Conservation (phyloP, 2,329 filamentous ascomycete species). For the Trichophyton benhamiae region DNA sequence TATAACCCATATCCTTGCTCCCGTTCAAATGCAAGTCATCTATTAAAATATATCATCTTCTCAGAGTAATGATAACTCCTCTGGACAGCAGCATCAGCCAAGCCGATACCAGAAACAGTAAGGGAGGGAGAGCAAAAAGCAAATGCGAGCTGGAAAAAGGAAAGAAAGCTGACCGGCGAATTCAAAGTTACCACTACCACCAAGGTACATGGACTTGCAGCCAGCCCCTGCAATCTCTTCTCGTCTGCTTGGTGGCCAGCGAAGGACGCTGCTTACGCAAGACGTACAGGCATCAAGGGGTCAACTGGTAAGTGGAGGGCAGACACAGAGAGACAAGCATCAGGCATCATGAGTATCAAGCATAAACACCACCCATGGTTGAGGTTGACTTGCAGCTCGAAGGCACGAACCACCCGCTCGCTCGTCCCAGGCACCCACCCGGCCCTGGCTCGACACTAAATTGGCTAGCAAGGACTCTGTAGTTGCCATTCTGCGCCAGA, state of each 20-base stretch:
- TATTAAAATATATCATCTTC: background rate
- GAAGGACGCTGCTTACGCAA: background rate
- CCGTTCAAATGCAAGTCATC: background rate
- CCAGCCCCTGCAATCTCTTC: background rate
- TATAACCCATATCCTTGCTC: background rate
- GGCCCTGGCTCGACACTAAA: background rate
- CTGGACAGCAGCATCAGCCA: background rate
- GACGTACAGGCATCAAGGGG: background rate
- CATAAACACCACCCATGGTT: background rate
- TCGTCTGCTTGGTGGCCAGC: background rate
- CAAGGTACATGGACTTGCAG: background rate
- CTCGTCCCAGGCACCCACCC: background rate
- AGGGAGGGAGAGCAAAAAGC: background rate
- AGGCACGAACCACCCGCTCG: constrained; percentile 2
- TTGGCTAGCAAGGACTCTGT: no score
- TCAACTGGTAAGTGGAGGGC: background rate
- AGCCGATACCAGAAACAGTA: background rate
- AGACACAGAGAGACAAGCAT: background rate
- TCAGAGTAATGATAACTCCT: background rate
- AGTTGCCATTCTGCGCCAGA: no score
- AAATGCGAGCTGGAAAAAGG: background rate
- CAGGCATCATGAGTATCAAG: background rate
- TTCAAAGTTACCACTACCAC: constrained; percentile 2
- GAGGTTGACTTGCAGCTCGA: background rate
- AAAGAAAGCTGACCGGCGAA: background rate